Base-by-base conservation (phyloP, 352 stramenopile species). In the Phytophthora ramorum region DNA sequence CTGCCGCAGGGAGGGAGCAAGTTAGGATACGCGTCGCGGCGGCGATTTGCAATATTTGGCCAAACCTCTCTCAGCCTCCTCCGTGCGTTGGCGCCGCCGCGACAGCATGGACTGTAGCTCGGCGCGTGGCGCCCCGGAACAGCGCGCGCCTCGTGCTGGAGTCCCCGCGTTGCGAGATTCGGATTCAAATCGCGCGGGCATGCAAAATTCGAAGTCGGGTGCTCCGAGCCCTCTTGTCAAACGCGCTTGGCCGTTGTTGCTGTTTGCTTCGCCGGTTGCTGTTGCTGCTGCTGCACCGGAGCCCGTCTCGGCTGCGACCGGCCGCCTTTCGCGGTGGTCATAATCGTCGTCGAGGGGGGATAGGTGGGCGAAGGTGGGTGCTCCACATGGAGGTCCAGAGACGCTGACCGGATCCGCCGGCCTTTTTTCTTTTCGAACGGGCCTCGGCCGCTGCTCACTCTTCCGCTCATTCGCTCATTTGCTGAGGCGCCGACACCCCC, bases 381-480 rank as follows among this genome's bases (percentile, higher is more conserved):
- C 37, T 65, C 52, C 51, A 61, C 30, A 19, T 71, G 61, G 45
- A 64, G 67, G 68, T 65, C 68, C 63, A 75, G 68, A 71, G 67
- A 75, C 60, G 50, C 35, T 51, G 45, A 50, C 38, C 41, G 40
- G 61, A 63, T 60, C 60, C 58, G 50, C 58, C 35, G 65, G 50
- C 66, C 61, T 6, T 32, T 71, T 71, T 72, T 72, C 63, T 75
- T 75, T 75, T 64, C 55, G 48, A 76, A 67, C 56, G 28, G 34
- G 41, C 35, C 52, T 52, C 58, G 38, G 63, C 61, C 48, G 56
- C 63, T 73, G 63, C 52, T 73, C 61, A 67, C 56, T 59, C 46
- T 47, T 66, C 44, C 40, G 66, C 50, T 76, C 69, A 78, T 78
- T 78, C 65, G 65, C 58, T 66, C 69, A 78, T 78, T 78, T 78